phyloP scores from a whole-genome alignment of 768 basidiomycete genomes.

The Podaxis rugospora region DNA sequence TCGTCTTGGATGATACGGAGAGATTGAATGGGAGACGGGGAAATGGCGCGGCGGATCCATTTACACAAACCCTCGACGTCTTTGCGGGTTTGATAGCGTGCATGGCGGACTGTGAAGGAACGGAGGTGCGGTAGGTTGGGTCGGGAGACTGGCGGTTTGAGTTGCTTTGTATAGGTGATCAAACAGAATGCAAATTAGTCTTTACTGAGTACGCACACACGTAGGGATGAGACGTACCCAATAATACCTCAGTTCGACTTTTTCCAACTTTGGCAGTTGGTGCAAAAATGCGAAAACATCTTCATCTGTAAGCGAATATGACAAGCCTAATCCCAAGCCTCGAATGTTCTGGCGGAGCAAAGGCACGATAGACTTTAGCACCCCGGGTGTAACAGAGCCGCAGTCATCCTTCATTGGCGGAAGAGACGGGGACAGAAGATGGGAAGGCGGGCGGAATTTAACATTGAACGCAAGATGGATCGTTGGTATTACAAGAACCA shows the following conservation, averaged over 20 bases:
- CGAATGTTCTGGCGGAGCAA: conserved; percentile 27
- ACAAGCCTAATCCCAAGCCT: conserved; percentile 46
- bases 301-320: conserved; percentile 53
- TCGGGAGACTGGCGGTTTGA: conserved; percentile 24
- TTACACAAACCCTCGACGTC: conserved; percentile 30
- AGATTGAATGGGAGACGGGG: conserved; percentile 28
- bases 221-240: conserved; percentile 29
- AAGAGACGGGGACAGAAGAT: not conserved
- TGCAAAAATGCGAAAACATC: conserved; percentile 47
- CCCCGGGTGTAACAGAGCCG: conserved; percentile 61
- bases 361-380: conserved; percentile 41
- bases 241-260: conserved; percentile 45
- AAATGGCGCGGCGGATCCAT: conserved; percentile 36
- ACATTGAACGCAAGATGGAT: too few species aligned
- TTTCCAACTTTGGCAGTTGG: conserved; percentile 33
- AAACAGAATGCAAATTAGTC: not conserved
- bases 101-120: conserved; percentile 22
- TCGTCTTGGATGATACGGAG: conserved; percentile 26
- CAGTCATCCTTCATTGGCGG: conserved; percentile 42
- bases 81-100: conserved; percentile 13
- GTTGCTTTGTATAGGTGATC: conserved; percentile 30
- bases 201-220: not conserved
- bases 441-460: not conserved
- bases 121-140: conserved; percentile 20
- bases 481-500: too few species aligned